Percentiles rank a stretch among this genome's conserved stretches.
phyloP scores from a whole-genome alignment of 805 yeast species.

The Ogataea salicorniae region DNA sequence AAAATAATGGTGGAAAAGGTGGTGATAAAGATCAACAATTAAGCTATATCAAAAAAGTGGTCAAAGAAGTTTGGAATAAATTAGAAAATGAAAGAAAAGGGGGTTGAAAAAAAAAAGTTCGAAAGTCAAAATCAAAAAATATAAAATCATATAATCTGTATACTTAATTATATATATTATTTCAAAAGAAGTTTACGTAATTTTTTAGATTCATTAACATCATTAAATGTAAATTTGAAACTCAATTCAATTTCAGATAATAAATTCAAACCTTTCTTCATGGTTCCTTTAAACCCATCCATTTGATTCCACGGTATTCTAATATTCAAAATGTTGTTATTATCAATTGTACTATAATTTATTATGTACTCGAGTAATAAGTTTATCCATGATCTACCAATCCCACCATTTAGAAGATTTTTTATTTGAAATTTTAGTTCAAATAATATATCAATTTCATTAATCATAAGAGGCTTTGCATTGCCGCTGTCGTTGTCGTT shows the following conservation, averaged over 20 bases:
- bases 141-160: background rate
- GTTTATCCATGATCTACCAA: slow-evolving; percentile 3
- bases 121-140: too few relatives aligned
- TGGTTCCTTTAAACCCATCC: slow-evolving; percentile 66
- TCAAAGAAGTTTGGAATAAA: slow-evolving; percentile 44
- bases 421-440: background rate
- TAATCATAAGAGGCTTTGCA: background rate
- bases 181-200: background rate
- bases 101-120: slow-evolving; percentile 30
- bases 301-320: slow-evolving; percentile 42
- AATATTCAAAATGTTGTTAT: background rate
- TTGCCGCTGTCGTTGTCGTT: too few relatives aligned
- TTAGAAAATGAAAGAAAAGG: slow-evolving; percentile 45
- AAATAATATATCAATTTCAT: background rate
- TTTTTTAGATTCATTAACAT: background rate
- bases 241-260: slow-evolving; percentile 42
- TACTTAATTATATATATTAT: background rate
- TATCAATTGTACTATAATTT: background rate
- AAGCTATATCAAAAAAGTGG: slow-evolving; percentile 39
- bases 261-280: slow-evolving; percentile 44
- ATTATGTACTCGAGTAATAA: background rate
- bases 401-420: background rate
- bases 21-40: slow-evolving; percentile 25
- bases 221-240: background rate
- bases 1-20: slow-evolving; percentile 13